Evolutionary conservation across 768 basidiomycete species (phyloP).

Genomic region (Leucocoprinus sp.): DNA sequence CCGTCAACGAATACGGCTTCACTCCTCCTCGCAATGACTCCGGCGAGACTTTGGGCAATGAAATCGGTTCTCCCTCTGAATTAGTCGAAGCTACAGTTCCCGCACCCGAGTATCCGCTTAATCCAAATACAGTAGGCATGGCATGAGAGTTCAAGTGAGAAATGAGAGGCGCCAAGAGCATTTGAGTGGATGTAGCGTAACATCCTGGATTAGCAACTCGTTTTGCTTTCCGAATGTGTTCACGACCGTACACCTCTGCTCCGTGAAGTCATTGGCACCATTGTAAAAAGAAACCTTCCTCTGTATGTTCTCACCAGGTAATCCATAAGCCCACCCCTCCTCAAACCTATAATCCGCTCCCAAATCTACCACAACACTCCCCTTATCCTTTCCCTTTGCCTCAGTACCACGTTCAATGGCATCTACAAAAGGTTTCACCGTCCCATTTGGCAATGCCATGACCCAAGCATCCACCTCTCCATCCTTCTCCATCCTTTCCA

Average conservation of each 20-base stretch:
- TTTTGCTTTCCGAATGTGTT: constrained; percentile 57
- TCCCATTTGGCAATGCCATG: constrained; percentile 97
- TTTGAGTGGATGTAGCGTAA: constrained; percentile 89
- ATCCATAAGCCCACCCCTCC: constrained; percentile 91
- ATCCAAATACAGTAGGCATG: constrained; percentile 81
- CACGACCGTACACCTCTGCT: constrained; percentile 87
- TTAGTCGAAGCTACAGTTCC: constrained; percentile 75
- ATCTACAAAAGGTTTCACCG: constrained; percentile 94
- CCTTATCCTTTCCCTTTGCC: constrained; percentile 36
- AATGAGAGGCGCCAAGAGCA: constrained; percentile 86
- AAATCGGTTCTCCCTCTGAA: constrained; percentile 61
- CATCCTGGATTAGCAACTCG: constrained; percentile 97
- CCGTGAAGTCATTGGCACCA: too few species aligned
- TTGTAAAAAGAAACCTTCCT: constrained; percentile 21
- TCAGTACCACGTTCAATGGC: constrained; percentile 75
- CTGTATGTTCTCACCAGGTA: constrained; percentile 76
- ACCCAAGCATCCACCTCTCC: constrained; percentile 97
- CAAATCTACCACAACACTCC: constrained; percentile 85
- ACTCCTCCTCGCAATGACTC: constrained; percentile 70
- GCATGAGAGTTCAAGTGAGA: constrained; percentile 52
- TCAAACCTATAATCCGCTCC: constrained; percentile 96
- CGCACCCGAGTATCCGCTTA: constrained; percentile 93
- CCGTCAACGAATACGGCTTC: constrained; percentile 84
- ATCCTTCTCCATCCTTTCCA: constrained; percentile 81
- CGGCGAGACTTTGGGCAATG: constrained; percentile 73